Evolutionary conservation across 768 basidiomycete genomes (phyloP).

Genomic region (Clavulina sp.): DNA sequence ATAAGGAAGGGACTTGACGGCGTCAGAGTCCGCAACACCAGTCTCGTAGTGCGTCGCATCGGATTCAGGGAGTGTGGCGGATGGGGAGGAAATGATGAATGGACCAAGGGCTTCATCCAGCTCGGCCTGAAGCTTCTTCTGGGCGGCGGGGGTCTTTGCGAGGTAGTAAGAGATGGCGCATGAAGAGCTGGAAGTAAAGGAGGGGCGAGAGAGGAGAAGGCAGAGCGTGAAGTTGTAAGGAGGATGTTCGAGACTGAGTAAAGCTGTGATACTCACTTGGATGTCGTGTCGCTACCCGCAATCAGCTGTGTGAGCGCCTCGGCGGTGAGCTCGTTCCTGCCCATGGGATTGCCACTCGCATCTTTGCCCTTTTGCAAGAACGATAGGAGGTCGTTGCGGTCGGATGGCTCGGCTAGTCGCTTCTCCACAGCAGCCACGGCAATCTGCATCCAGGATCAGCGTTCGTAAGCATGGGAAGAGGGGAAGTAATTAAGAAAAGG

Average conservation of each 20-base stretch:
- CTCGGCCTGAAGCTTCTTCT: conserved; percentile 59
- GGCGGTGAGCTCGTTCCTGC: conserved; percentile 66
- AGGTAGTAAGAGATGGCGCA: conserved; percentile 81
- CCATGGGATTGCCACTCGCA: conserved; percentile 61
- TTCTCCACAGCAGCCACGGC: conserved; percentile 37
- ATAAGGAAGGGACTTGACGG: conserved; percentile 58
- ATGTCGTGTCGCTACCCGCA: conserved; percentile 83
- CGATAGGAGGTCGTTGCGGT: conserved; percentile 63
- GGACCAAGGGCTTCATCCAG: conserved; percentile 40
- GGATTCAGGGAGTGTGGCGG: conserved; percentile 19
- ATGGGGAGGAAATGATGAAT: conserved; percentile 42
- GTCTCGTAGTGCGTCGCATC: not conserved
- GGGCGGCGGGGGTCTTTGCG: conserved; percentile 43
- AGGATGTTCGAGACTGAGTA: conserved; percentile 1
- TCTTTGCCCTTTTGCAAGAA: conserved; percentile 69
- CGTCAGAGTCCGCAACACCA: conserved; percentile 29
- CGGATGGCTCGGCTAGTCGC: conserved; percentile 44
- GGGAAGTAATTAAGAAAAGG: too few relatives aligned
- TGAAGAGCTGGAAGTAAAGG: conserved; percentile 75
- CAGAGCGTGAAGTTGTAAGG: not conserved
- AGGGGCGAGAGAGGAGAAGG: not conserved
- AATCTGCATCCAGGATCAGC: too few relatives aligned
- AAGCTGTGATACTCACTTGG: conserved; percentile 42
- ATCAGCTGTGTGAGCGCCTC: conserved; percentile 77
- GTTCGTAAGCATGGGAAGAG: conserved; percentile 54